These are phyloP conservation scores for barley (Hordeum vulgare) DNA, from an alignment of 176 grass and related monocot species.

Conservation along the genomic window MorexV3_pseudomolecules_assembly NC_058518.1:256155361-256155860, in stretches of 20 bases:
- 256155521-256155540: slow-evolving; percentile 96
- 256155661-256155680: not conserved
- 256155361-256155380: slow-evolving; percentile 5
- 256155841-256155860: not conserved
- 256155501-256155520: slow-evolving; percentile 43
- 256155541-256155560: slow-evolving; percentile 94
- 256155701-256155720: not conserved
- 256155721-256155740: slow-evolving; percentile 13
- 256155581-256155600: slow-evolving; percentile 80
- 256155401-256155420: not conserved
- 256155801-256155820: not conserved
- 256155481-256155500: slow-evolving; percentile 12
- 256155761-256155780: not conserved
- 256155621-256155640: slow-evolving; percentile 2
- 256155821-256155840: not conserved
- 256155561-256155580: slow-evolving; percentile 88
- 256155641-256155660: slow-evolving; percentile 16
- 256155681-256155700: slow-evolving; percentile 11
- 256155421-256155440: slow-evolving; percentile 2
- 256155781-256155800: not conserved
- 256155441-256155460: not conserved
- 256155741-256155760: slow-evolving; percentile 3
- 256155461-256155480: not conserved
- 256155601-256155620: not conserved
- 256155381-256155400: not conserved